Percentiles rank a stretch among this genome's conserved stretches.
phyloP scores from a whole-genome alignment of 179 eudicot species.

The Actinidia arguta region DNA sequence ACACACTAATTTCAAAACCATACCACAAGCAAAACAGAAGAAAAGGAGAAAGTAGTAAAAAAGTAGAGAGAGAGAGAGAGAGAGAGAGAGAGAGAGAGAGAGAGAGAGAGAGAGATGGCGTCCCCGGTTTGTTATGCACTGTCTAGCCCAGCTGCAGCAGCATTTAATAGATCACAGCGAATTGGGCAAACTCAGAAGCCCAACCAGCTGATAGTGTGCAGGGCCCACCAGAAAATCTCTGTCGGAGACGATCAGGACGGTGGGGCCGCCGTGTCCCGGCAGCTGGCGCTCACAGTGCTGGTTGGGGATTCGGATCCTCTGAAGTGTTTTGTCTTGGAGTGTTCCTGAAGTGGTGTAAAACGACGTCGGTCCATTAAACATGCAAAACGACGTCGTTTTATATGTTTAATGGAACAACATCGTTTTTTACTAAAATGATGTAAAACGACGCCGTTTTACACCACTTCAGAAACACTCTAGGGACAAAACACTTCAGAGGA shows the following conservation, averaged over 20 bases:
- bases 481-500: too few relatives aligned
- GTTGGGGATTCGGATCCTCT: too few relatives aligned
- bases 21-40: neutral
- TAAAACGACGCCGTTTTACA: too few relatives aligned
- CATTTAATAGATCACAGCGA: slow-evolving; percentile 36
- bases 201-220: slow-evolving; percentile 55
- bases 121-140: slow-evolving; percentile 74
- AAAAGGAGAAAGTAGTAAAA: neutral
- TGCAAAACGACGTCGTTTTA: too few relatives aligned
- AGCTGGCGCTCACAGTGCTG: slow-evolving; percentile 78
- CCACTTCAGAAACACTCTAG: too few relatives aligned
- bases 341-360: too few relatives aligned
- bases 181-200: slow-evolving; percentile 45
- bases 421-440: too few relatives aligned
- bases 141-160: slow-evolving; percentile 41
- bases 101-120: slow-evolving; percentile 47
- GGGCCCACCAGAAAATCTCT: slow-evolving; percentile 71
- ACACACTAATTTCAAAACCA: slow-evolving; percentile 38
- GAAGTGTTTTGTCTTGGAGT: too few relatives aligned
- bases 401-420: too few relatives aligned
- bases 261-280: slow-evolving; percentile 52
- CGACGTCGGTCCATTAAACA: too few relatives aligned
- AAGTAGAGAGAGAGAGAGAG: too few relatives aligned
- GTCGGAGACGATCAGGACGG: slow-evolving; percentile 41
- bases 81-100: too few relatives aligned